Percentiles rank a stretch among this genome's conserved stretches.
phyloP scores from a whole-genome alignment of 1,284 basidiomycete genomes.

The Ustilago loliicola region DNA sequence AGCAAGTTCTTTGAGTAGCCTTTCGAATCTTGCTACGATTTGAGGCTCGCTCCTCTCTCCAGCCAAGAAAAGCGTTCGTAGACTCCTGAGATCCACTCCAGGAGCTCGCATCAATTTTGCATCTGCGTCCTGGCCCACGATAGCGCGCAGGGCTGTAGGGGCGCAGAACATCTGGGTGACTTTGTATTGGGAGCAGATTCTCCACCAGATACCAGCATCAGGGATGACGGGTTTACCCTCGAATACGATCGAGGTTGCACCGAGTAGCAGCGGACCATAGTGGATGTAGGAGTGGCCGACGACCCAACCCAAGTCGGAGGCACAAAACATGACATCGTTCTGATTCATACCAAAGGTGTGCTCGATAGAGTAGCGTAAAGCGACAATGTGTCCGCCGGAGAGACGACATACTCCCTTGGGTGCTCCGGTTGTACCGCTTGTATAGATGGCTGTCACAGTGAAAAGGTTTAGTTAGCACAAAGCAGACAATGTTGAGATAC shows the following conservation, averaged over 20 bases:
- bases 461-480: not conserved
- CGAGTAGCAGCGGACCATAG: slow-evolving; percentile 64
- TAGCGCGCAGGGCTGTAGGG: slow-evolving; percentile 63
- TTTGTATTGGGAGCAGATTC: slow-evolving; percentile 51
- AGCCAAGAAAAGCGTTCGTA: slow-evolving; percentile 65
- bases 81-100: slow-evolving; percentile 50
- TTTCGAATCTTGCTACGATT: slow-evolving; percentile 58
- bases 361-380: slow-evolving; percentile 62
- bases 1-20: slow-evolving; percentile 55
- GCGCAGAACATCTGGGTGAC: slow-evolving; percentile 63
- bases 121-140: slow-evolving; percentile 62
- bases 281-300: slow-evolving; percentile 58
- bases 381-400: slow-evolving; percentile 63
- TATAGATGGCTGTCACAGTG: slow-evolving; percentile 40
- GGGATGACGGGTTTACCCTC: slow-evolving; percentile 68
- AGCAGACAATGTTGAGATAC: not conserved
- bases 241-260: slow-evolving; percentile 63
- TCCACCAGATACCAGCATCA: slow-evolving; percentile 66
- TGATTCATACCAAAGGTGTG: slow-evolving; percentile 59
- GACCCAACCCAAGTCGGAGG: slow-evolving; percentile 60
- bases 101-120: slow-evolving; percentile 58
- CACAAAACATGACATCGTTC: slow-evolving; percentile 58
- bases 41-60: slow-evolving; percentile 65
- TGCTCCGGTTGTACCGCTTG: slow-evolving; percentile 63
- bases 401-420: slow-evolving; percentile 65